Evolutionary conservation across 257 asterid genomes (phyloP), one percentile per base, ranked within the genome.

Genomic region (Capsicum baccatum): DNA sequence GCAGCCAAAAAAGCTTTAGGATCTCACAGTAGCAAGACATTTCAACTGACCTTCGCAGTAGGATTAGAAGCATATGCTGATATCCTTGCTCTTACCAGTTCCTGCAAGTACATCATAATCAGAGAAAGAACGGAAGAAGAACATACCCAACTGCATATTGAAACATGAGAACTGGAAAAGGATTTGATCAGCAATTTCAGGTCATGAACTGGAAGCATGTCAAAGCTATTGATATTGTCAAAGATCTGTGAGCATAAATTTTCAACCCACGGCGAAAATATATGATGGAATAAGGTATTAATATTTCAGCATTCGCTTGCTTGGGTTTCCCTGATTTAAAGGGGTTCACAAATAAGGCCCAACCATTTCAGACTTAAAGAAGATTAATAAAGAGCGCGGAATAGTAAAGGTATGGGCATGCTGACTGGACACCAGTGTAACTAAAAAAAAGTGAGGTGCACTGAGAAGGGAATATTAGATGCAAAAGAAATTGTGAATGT

Each of bases 21-120:
- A 67, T 67, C 80, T 58, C 37, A 0, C 1, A 67, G 35, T 35
- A 52, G 42, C 63, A 71, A 14, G 21, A 19, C 48, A 63, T 33
- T 44, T 42, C 76, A 81, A 81, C 84, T 47, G 76, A 85, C 89
- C 85, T 78, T 82, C 13, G 82, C 44, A 35, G 33, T 26, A 54
- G 58, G 79, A 56, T 39, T 64, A 50, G 64, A 50, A 66, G 56
- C 85, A 80, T 19, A 50, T 56, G 42, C 57, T 54, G 66, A 83
- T 79, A 69, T 85, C 37, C 64, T 52, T 37, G 52, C 42, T 35
- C 79, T 89, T 67, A 60, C 48, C 85, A 83, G 67, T 62, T 76
- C 83, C 89, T 86, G 64, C 63, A 80, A 55, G 67, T 44, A 84
- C 64, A 82, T 60, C 56, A 52, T 50, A 82, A 63, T 82, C 64